Conservation (phyloP, 257 asterid genomes). For the Fraxinus americana region DNA sequence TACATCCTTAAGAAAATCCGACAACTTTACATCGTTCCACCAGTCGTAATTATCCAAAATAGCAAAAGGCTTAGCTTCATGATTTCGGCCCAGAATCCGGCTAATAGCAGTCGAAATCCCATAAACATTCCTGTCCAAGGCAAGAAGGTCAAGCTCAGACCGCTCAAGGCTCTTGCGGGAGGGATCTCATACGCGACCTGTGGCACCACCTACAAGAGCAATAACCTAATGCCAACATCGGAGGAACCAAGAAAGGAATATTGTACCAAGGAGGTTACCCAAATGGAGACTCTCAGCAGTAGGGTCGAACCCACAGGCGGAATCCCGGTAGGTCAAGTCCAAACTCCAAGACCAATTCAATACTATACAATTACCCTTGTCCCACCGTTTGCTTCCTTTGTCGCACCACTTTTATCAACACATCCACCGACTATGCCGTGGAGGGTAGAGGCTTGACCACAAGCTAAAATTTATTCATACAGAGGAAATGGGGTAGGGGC, state of each 20-base stretch:
- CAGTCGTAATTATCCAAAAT: slow-evolving; percentile 82
- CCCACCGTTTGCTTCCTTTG: too few relatives aligned
- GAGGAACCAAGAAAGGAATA: slow-evolving; percentile 90
- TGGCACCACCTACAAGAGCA: slow-evolving; percentile 92
- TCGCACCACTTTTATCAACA: too few relatives aligned
- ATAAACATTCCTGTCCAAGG: slow-evolving; percentile 51
- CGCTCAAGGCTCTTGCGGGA: slow-evolving; percentile 82
- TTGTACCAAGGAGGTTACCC: slow-evolving; percentile 79
- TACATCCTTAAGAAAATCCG: slow-evolving; percentile 71
- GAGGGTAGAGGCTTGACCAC: too few relatives aligned
- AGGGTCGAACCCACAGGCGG: slow-evolving; percentile 98
- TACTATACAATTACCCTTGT: too few relatives aligned
- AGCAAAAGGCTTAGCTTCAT: neutral
- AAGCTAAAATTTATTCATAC: too few relatives aligned
- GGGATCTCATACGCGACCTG: slow-evolving; percentile 91
- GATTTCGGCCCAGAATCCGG: slow-evolving; percentile 47
- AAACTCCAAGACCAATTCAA: too few relatives aligned
- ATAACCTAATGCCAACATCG: slow-evolving; percentile 78
- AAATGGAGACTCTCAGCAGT: slow-evolving; percentile 92
- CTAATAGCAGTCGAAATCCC: slow-evolving; percentile 51
- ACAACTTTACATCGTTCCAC: slow-evolving; percentile 84
- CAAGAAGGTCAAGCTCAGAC: slow-evolving; percentile 62
- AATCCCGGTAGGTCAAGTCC: too few relatives aligned
- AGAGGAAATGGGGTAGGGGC: too few relatives aligned
- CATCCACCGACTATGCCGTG: too few relatives aligned